A percentile compares a stretch with the other conserved stretches of the same genome.
Conservation (phyloP, 176 grass and related monocot genomes). For the Stipa capillata region DNA sequence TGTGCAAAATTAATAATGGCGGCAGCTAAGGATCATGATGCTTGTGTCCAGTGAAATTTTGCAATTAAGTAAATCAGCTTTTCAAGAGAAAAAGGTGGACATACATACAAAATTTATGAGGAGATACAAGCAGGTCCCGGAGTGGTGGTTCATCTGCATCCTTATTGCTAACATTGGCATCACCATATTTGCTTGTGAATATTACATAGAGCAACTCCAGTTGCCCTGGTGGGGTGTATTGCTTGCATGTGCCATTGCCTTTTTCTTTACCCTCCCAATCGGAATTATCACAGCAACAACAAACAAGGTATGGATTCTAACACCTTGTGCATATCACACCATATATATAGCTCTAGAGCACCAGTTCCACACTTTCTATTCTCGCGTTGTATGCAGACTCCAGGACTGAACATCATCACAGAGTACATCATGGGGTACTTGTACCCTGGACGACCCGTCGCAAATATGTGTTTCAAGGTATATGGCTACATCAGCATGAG, state of each 20-base stretch:
- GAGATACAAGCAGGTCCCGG: constrained; percentile 68
- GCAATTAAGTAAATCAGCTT: constrained; percentile 78
- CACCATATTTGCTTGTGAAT: not conserved
- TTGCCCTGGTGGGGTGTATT: constrained; percentile 52
- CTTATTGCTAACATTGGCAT: constrained; percentile 8
- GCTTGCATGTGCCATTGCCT: constrained; percentile 64
- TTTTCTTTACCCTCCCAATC: constrained; percentile 85
- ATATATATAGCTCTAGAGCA: not conserved
- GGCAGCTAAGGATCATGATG: not conserved
- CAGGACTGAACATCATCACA: constrained; percentile 74
- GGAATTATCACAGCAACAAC: constrained; percentile 92
- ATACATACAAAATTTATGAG: constrained; percentile 81
- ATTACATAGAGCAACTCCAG: not conserved
- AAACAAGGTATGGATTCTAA: constrained; percentile 39
- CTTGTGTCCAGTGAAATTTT: constrained; percentile 52
- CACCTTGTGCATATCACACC: not conserved
- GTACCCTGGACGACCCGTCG: constrained; percentile 63
- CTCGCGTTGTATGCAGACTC: constrained; percentile 35
- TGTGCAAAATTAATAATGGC: not conserved
- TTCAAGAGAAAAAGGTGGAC: constrained; percentile 52
- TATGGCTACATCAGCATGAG: constrained; percentile 80
- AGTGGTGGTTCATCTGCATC: constrained; percentile 88
- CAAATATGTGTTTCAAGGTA: constrained; percentile 94
- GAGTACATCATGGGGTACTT: constrained; percentile 86
- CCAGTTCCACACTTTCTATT: not conserved